Evolutionary conservation across 768 basidiomycete genomes (phyloP), one percentile per base, ranked within the genome.

Genomic region (Lactarius hengduanensis): DNA sequence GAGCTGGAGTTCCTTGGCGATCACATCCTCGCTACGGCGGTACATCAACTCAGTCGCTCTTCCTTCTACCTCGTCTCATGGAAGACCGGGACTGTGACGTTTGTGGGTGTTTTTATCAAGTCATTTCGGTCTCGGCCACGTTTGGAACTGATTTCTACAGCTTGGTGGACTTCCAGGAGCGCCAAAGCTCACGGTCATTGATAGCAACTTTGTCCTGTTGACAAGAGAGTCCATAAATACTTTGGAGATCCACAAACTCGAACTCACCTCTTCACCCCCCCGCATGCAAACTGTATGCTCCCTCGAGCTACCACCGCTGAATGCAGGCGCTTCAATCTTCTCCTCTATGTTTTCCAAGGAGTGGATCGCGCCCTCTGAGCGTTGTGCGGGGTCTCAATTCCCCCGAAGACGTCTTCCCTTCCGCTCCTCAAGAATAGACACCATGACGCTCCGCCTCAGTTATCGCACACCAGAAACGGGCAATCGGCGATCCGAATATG

Each of bases 11-110:
- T 56, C 9, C 20, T 62, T 3, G 53, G 61, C 16, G 61, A 62
- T 22, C 15, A 62, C 28, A 55, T 55, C 26, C 8, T 62, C 7
- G 40, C 30, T 30, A 34, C 18, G 15, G 38, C 30, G 11, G 28
- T 6, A 7, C 34, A 36, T 62, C 36, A 22, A 13, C 26, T 11
- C 10, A 2, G 20, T 11, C 41, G 22, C 10, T 30, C 36, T 30
- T 54, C 30, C 8, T n/a, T 59, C 40, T 64, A 64, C 57, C 50
- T 64, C 10, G 28, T 59, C n/a, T 64, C 57, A 18, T 64, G 63
- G 63, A 64, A 59, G 30, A 32, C 20, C 15, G 63, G 63, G 20
- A 32, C 26, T 2, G 63, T 64, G 50, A 59, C 45, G 2, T 36
- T 50, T 13, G 63, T 64, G 58, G 47, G 50, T 64, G 34, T 28